phyloP scores from a whole-genome alignment of 306 rosid genomes.

The Malus asiatica region DNA sequence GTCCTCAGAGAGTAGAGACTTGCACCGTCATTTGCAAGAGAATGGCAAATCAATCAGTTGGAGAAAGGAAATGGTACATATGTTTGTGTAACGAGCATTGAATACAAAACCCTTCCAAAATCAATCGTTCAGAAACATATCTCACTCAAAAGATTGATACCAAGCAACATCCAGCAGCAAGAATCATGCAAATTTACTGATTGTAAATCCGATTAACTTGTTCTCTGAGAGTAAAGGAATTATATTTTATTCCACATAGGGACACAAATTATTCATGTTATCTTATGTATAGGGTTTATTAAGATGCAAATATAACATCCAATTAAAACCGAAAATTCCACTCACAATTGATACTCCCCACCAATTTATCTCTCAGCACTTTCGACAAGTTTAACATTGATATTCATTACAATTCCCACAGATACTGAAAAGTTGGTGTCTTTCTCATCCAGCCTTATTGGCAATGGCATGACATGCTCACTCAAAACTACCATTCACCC shows the following conservation, averaged over 20 bases:
- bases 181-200: not conserved
- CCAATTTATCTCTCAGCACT: not conserved
- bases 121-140: not conserved
- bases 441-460: not conserved
- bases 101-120: not conserved
- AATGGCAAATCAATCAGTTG: not conserved
- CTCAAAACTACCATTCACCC: not conserved
- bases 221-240: not conserved
- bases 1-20: not conserved
- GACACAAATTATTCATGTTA: not conserved
- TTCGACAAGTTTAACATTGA: not conserved
- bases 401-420: not conserved
- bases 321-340: not conserved
- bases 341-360: not conserved
- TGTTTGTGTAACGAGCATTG: not conserved
- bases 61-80: not conserved
- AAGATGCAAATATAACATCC: not conserved
- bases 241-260: not conserved
- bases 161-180: not conserved
- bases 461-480: not conserved
- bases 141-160: not conserved
- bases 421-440: not conserved
- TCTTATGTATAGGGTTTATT: not conserved
- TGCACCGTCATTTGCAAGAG: not conserved
- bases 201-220: not conserved